Conservation (phyloP, 352 stramenopile species). For the Plasmopara muralis region DNA sequence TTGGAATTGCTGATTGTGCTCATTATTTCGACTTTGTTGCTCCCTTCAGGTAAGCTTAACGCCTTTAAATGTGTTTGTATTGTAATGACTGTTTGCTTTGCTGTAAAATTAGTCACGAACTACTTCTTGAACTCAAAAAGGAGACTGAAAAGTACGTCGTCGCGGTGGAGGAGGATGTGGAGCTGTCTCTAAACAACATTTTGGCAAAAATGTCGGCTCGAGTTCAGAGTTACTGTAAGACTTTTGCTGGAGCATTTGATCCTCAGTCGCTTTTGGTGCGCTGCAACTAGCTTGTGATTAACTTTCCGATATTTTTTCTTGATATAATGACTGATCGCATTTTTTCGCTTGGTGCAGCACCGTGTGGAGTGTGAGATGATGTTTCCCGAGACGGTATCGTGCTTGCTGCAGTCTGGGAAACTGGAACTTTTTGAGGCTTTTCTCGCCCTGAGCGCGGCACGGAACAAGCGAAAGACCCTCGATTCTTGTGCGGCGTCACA, state of each 20-base stretch:
- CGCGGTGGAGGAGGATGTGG: constrained; percentile 13
- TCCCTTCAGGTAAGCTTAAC: constrained; percentile 28
- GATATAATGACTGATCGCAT: not conserved
- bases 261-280: constrained; percentile 40
- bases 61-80: not conserved
- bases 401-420: constrained; percentile 26
- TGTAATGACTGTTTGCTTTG: constrained; percentile 1
- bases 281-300: not conserved
- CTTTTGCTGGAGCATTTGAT: constrained; percentile 31
- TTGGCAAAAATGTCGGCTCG: constrained; percentile 43
- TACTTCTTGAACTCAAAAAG: constrained; percentile 38
- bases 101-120: constrained; percentile 22
- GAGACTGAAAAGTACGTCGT: constrained; percentile 30
- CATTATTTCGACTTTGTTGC: constrained; percentile 17
- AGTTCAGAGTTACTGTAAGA: constrained; percentile 28
- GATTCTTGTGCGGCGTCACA: constrained; percentile 10
- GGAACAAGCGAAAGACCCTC: constrained; percentile 16
- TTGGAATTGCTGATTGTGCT: constrained; percentile 14
- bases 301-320: not conserved
- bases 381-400: constrained; percentile 9
- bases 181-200: constrained; percentile 23
- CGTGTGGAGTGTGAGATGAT: constrained; percentile 11
- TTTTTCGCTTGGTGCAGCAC: constrained; percentile 12
- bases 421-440: constrained; percentile 27
- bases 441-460: constrained; percentile 9